Evolutionary conservation across 352 stramenopile species (phyloP), one percentile per base, ranked within the genome.

Genomic region (Aphanomyces astaci): DNA sequence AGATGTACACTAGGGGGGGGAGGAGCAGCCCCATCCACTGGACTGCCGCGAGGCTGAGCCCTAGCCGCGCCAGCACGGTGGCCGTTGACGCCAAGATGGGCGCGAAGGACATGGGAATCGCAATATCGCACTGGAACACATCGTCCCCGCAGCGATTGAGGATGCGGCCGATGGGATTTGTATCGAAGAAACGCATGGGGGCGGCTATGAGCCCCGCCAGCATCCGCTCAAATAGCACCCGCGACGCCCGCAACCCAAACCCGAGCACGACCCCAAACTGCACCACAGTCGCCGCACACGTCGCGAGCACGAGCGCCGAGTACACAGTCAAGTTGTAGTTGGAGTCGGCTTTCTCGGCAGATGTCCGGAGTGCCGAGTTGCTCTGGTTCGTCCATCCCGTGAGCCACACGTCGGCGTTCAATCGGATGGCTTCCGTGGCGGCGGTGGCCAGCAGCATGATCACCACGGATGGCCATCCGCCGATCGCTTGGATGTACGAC

Each of bases 181-280:
- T 89, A 76, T 98, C 92, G 73, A 98, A 98, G 74, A 98, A 98
- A 27, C 83, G 71, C 71, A 98, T 84, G 24, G 90, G 91, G 19
- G 94, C 92, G 28, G 80, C 73, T 31, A 98, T 75, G 32, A 98
- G 87, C 25, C 84, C 84, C 5, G 78, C 77, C 22, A 89, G 87
- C 46, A 98, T 77, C 46, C 82, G 75, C 60, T 97, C 74, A 72
- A 98, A 97, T 2, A 97, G 73, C 55, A 76, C 73, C 36, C 78
- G 75, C 10, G 82, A 77, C 59, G 75, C 81, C 13, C 77, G 78
- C 49, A 92, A 74, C 33, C 82, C 84, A 19, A 73, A 73, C 48
- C 76, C 67, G 32, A 80, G 80, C 7, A 91, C 82, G 2, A 77
- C 77, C 13, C 89, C 49, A 39, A 84, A 70, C 63, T 86, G 86